Conservation (phyloP, 371 early-diverging fungal species). For the Choanephora cucurbitarum region DNA sequence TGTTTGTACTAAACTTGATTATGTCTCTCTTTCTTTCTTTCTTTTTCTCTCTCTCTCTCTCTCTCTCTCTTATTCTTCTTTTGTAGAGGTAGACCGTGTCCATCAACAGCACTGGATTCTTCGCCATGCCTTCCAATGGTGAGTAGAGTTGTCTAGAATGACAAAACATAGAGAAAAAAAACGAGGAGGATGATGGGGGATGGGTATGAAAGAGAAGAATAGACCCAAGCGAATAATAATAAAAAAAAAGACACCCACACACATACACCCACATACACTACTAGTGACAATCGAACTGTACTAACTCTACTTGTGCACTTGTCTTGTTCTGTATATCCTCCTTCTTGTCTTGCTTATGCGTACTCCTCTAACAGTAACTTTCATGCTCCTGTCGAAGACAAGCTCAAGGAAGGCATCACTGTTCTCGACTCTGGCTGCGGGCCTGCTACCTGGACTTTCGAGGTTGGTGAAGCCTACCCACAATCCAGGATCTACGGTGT, state of each 20-base stretch:
- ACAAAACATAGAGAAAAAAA: too few species aligned
- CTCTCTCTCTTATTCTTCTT: not conserved
- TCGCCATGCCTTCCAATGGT: constrained; percentile 3
- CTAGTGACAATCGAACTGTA: too few species aligned
- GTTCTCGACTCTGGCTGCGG: constrained; percentile 31
- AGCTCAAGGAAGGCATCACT: constrained; percentile 19
- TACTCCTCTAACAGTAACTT: constrained; percentile 21
- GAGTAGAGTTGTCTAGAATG: not conserved
- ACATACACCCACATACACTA: too few species aligned
- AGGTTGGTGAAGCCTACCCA: constrained; percentile 22
- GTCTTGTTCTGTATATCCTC: not conserved
- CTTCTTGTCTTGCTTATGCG: too few species aligned
- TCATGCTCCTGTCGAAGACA: constrained; percentile 17
- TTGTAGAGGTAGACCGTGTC: constrained; percentile 15
- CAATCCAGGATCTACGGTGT: constrained; percentile 36
- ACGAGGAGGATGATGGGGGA: too few species aligned
- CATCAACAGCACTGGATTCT: constrained; percentile 19
- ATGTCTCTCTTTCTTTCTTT: too few species aligned
- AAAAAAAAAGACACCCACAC: too few species aligned
- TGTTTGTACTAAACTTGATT: too few species aligned
- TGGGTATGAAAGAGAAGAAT: too few species aligned
- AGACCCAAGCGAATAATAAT: too few species aligned
- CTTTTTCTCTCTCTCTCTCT: too few species aligned
- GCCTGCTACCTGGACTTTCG: constrained; percentile 29
- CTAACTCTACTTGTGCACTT: not conserved